A percentile compares a stretch with the other conserved stretches of the same genome.
These are phyloP conservation scores for Basipetospora chlamydospora DNA, from an alignment of 2,329 filamentous ascomycete genomes.

Conservation along the genomic window DNA sequence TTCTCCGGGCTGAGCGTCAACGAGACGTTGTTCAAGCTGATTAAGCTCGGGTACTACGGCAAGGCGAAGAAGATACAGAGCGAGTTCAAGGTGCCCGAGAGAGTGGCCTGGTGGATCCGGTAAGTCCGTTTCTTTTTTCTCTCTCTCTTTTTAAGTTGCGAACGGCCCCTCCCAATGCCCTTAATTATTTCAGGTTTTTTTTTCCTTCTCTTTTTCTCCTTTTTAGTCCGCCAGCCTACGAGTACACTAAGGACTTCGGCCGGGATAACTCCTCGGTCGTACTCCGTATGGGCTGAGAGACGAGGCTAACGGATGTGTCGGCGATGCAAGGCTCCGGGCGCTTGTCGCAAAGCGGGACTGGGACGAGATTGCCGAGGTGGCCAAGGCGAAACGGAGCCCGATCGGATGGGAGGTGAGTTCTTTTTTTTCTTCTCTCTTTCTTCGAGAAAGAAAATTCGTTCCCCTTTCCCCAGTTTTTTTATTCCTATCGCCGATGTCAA, in stretches of 20 bases:
- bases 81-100: slow-evolving; percentile 89
- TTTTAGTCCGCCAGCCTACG: no score
- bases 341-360: slow-evolving; percentile 83
- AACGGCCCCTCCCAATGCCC: no score
- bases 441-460: not conserved
- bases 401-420: slow-evolving; percentile 84
- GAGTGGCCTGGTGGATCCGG: slow-evolving; percentile 75
- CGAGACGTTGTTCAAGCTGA: slow-evolving; percentile 80
- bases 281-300: no score
- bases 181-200: not conserved
- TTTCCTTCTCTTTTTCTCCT: no score
- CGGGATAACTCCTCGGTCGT: no score
- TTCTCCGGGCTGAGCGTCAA: slow-evolving; percentile 80
- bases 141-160: no score
- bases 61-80: slow-evolving; percentile 75
- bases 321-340: slow-evolving; percentile 53
- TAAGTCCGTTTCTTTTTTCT: slow-evolving; percentile 18
- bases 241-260: no score
- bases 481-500: slow-evolving; percentile 4
- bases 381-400: slow-evolving; percentile 65
- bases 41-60: slow-evolving; percentile 67
- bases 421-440: not conserved
- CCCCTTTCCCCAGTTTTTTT: slow-evolving; percentile 2
- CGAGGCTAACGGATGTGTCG: slow-evolving; percentile 5
- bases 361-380: slow-evolving; percentile 79